phyloP scores from a whole-genome alignment of 129 eudicot genomes.

The Logfia minima region DNA sequence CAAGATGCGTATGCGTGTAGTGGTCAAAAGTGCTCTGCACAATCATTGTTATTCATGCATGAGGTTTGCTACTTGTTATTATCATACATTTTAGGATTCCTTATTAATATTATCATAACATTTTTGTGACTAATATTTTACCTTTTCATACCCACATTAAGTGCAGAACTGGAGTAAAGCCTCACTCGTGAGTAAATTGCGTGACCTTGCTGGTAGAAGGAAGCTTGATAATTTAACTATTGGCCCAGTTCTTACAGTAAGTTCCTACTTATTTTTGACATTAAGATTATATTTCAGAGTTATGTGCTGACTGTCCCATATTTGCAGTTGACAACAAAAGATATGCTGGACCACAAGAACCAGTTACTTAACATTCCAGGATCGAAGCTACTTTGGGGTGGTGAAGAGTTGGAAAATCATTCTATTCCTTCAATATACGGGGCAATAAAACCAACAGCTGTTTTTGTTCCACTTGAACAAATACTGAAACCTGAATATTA shows the following conservation, averaged over 20 bases:
- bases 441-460: constrained; percentile 85
- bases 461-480: constrained; percentile 80
- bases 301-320: background rate
- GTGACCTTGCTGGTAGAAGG: constrained; percentile 75
- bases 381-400: constrained; percentile 76
- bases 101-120: background rate
- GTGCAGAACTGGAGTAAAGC: constrained; percentile 75
- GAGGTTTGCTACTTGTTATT: constrained; percentile 47
- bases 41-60: constrained; percentile 77
- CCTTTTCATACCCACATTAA: background rate
- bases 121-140: background rate
- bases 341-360: constrained; percentile 69
- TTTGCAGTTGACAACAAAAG: constrained; percentile 71
- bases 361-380: constrained; percentile 76
- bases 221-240: constrained; percentile 74
- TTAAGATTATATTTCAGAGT: background rate
- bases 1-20: constrained; percentile 98
- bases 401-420: constrained; percentile 75
- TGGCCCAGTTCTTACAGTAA: constrained; percentile 92
- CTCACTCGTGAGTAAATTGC: constrained; percentile 56
- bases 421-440: constrained; percentile 76
- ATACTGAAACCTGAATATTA: constrained; percentile 64
- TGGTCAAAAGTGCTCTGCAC: constrained; percentile 94
- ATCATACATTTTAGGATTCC: background rate
- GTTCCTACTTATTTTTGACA: background rate